Base-by-base conservation (phyloP, 2,329 filamentous ascomycete genomes). In the Xylariomycetidae sp. region DNA sequence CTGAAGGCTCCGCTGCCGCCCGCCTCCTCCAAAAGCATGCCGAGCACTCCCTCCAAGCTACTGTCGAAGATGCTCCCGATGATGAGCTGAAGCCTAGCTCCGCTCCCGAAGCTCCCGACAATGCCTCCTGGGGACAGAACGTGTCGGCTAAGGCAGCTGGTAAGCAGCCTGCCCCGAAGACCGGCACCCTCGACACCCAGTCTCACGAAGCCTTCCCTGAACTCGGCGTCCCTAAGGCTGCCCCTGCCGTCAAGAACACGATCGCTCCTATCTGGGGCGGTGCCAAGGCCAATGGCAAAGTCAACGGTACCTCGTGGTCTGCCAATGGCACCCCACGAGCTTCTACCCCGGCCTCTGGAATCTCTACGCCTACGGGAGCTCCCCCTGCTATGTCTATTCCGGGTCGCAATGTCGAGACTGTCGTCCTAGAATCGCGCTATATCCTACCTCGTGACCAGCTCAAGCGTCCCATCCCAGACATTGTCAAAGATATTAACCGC, bases 181-280 rank as follows among this genome's bases (percentile, higher is more conserved):
- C 62, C 19, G 61, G 64, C 27, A 50, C 70, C 33, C 67, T 96
- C 41, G 87, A 97, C 61, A 89, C 87, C 14, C 76, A 86, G 53
- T 94, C 87, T 13, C 85, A 94, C 56, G 89, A 97, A 62, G 70
- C 86, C 39, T 98, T 98, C 72, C 92, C 92, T n/a, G 82, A 89
- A 49, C 77, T 98, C 29, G 90, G 89, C 42, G 75, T 66, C 15
- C 62, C 71, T 37, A 80, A 79, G 61, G 89, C 88, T 62, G 33
- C 79, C 20, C n/a, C 48, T 25, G 68, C 79, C 20, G 62, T 64
- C 13, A 62, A 74, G 42, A 71, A 79, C 37, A 74, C 77, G 46
- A 72, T 79, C 38, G 72, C 82, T 29, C 79, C 82, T 28, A 80
- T 85, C 48, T 96, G 90, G 88, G 84, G 84, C 43, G 77, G 71